These are phyloP conservation scores for Pistacia integerrima DNA, from an alignment of 345 rosid species.

Conservation along the genomic window DNA sequence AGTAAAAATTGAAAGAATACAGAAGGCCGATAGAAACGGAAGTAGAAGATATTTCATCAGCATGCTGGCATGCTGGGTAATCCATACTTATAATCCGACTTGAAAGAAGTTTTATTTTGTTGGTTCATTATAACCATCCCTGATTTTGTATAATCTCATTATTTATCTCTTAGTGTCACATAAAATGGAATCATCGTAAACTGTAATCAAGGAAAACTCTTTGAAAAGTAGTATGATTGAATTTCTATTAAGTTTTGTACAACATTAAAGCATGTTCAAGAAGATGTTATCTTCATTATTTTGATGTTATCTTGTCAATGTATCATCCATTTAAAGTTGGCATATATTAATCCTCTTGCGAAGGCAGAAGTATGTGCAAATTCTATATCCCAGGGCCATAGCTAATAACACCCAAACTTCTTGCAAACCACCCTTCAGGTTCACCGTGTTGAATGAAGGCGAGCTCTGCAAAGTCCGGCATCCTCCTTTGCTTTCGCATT, in stretches of 20 bases:
- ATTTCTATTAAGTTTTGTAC: slow-evolving; percentile 20
- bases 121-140: no score
- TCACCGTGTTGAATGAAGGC: slow-evolving; percentile 73
- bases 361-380: slow-evolving; percentile 72
- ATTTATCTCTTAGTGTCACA: no score
- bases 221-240: no score
- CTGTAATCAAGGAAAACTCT: no score
- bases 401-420: slow-evolving; percentile 88
- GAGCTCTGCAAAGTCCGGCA: slow-evolving; percentile 76
- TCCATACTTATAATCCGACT: no score
- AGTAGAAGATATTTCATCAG: no score
- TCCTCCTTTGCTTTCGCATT: slow-evolving; percentile 73
- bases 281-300: neutral
- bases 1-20: slow-evolving; percentile 43
- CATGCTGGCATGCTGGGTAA: no score
- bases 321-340: slow-evolving; percentile 43
- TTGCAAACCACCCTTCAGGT: slow-evolving; percentile 75
- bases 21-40: slow-evolving; percentile 28
- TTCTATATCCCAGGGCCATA: slow-evolving; percentile 76
- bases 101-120: no score
- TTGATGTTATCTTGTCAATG: neutral
- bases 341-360: slow-evolving; percentile 59
- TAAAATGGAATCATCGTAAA: no score
- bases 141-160: no score
- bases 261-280: neutral